Conservation (phyloP, 352 stramenopile genomes). For the Globisporangium radiosum region DNA sequence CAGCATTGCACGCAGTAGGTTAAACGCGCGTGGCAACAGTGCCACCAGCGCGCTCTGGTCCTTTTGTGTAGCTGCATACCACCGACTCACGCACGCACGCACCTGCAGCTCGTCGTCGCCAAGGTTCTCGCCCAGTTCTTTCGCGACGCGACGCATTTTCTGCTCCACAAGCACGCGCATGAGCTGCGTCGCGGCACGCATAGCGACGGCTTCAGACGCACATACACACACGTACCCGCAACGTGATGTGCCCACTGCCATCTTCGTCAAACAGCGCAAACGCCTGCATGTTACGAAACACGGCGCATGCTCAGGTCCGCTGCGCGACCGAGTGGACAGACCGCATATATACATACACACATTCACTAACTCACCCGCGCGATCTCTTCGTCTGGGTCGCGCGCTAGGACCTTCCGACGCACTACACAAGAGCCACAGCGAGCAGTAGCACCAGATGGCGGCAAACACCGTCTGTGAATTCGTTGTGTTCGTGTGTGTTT, state of each 20-base stretch:
- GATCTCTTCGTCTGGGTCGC: slow-evolving; percentile 92
- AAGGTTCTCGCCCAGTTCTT: slow-evolving; percentile 91
- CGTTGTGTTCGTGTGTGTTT: too few relatives aligned
- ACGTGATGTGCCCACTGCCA: slow-evolving; percentile 78
- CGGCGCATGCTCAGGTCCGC: too few relatives aligned
- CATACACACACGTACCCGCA: slow-evolving; percentile 37
- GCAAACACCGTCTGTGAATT: too few relatives aligned
- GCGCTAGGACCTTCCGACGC: slow-evolving; percentile 69
- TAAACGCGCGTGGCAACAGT: too few relatives aligned
- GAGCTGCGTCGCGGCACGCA: neutral
- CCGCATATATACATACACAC: too few relatives aligned
- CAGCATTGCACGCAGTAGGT: neutral
- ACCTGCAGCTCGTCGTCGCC: slow-evolving; percentile 87
- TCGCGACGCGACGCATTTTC: slow-evolving; percentile 90
- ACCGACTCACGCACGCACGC: neutral
- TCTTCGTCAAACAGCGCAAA: slow-evolving; percentile 95
- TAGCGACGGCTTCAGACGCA: too few relatives aligned
- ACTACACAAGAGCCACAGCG: slow-evolving; percentile 22
- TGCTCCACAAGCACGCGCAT: slow-evolving; percentile 9
- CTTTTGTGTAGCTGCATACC: too few relatives aligned
- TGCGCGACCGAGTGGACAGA: neutral
- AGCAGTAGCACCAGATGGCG: too few relatives aligned
- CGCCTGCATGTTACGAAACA: slow-evolving; percentile 26
- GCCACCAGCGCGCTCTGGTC: too few relatives aligned
- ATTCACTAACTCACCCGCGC: slow-evolving; percentile 33